Conservation (phyloP, 352 stramenopile species). For the Nothophytophthora sp. region DNA sequence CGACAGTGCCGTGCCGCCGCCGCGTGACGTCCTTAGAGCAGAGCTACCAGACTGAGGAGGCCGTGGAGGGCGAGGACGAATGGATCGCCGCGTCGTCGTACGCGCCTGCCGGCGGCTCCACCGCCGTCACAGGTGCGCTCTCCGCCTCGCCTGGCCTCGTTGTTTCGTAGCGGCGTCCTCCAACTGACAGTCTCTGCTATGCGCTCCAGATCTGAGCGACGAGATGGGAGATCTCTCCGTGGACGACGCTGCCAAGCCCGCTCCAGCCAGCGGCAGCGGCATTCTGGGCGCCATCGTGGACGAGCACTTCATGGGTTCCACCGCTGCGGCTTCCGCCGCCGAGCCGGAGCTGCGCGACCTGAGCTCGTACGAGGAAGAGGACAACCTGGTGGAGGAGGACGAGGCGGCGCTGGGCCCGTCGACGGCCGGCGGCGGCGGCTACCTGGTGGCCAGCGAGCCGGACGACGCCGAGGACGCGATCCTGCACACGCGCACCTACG, state of each 20-base stretch:
- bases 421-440: conserved; percentile 28
- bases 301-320: conserved; percentile 58
- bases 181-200: conserved; percentile 1
- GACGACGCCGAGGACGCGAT: conserved; percentile 92
- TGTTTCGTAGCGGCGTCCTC: conserved; percentile 21
- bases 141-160: too few relatives aligned
- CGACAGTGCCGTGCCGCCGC: conserved; percentile 90
- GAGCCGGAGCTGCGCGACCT: conserved; percentile 46
- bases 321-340: conserved; percentile 3
- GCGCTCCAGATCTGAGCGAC: conserved; percentile 38
- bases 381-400: conserved; percentile 79
- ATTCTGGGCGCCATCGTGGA: conserved; percentile 76
- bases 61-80: conserved; percentile 86
- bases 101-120: conserved; percentile 31
- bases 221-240: conserved; percentile 69
- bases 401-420: conserved; percentile 42
- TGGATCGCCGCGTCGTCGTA: conserved; percentile 91
- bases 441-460: conserved; percentile 69
- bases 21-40: conserved; percentile 78
- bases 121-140: conserved; percentile 31
- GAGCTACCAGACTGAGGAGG: conserved; percentile 69
- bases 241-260: conserved; percentile 19
- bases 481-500: conserved; percentile 96
- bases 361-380: conserved; percentile 72
- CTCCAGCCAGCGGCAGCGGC: conserved; percentile 7